Evolutionary conservation across 768 basidiomycete species (phyloP), one percentile per base, ranked within the genome.

Genomic region (Rubroboletus pulcherrimus): DNA sequence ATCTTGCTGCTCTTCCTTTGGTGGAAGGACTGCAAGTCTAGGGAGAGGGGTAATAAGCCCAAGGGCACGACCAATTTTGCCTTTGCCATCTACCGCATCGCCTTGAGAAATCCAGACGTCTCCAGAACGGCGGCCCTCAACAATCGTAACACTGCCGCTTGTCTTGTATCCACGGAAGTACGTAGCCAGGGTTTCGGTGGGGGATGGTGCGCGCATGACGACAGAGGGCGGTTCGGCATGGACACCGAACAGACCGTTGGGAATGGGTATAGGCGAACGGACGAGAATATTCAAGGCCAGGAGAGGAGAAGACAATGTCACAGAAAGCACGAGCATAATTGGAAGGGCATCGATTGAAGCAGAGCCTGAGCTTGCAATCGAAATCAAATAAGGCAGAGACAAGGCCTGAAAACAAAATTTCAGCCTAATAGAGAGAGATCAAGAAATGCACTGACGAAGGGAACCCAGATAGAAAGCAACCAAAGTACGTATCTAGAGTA

Each of bases 101-200:
- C 87, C 86, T 51, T 85, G 85, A 12, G 80, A 67, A 59, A 89
- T 70, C 88, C 88, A 89, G 30, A 89, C 82, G 61, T 89, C 87
- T 26, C 85, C 85, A 60, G 85, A 87, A 45, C 85, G 83, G 33
- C 85, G 80, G 30, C 81, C 82, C 68, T 89, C 85, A 21, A 89
- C 82, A 39, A 87, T 81, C 19, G 85, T 87, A 49, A 73, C 60
- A 57, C 81, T 83, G 45, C 78, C 81, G 67, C 84, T 85, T 52
- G 81, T 81, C 67, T 85, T 87, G 69, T 82, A 84, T 50, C 83
- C 80, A 19, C 59, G 30, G 43, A 43, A 31, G 40, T 56, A 60
- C 6, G 47, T 50, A 24, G 59, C 58, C 24, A 70, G 49, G 2
- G 74, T 74, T 45, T 73, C 76, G 26, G 68, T 63, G 39, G 79